Conservation (phyloP, 2,329 filamentous ascomycete species). For the Neonectria faginata region DNA sequence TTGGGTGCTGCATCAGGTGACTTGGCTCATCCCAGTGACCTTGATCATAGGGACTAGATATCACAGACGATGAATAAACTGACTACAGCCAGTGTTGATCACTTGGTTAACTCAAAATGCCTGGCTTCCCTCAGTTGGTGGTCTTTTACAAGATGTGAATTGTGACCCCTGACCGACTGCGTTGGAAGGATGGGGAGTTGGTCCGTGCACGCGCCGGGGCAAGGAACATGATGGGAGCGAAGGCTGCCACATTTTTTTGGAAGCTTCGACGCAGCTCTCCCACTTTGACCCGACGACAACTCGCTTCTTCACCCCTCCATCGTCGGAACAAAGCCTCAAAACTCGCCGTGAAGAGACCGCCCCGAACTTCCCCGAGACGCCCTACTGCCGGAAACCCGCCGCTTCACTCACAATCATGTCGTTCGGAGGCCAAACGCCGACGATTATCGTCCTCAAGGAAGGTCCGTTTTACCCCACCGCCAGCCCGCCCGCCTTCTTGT, state of each 20-base stretch:
- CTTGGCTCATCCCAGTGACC: neutral
- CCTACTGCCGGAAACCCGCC: constrained; percentile 26
- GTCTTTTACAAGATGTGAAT: neutral
- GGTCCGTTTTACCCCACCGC: constrained; percentile 71
- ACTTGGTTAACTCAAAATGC: too few species aligned
- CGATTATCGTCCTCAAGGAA: constrained; percentile 98
- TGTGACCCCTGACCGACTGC: constrained; percentile 19
- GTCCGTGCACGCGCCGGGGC: constrained; percentile 46
- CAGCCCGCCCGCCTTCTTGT: constrained; percentile 44
- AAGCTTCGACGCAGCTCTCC: constrained; percentile 57
- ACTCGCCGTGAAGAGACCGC: constrained; percentile 29
- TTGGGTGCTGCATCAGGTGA: neutral
- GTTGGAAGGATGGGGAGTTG: constrained; percentile 32
- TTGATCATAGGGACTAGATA: too few species aligned
- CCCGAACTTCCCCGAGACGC: constrained; percentile 25
- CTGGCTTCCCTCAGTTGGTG: neutral
- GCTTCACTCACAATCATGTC: constrained; percentile 72
- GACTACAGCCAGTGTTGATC: neutral
- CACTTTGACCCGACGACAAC: constrained; percentile 46
- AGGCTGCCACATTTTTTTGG: constrained; percentile 65
- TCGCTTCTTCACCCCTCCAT: constrained; percentile 34
- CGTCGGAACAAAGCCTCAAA: constrained; percentile 20
- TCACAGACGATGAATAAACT: too few species aligned
- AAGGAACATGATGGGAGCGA: constrained; percentile 46
- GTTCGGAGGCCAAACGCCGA: constrained; percentile 96